These are phyloP conservation scores for Pelargonium australe DNA, from an alignment of 441 rosid genomes.

Conservation along the genomic window DNA sequence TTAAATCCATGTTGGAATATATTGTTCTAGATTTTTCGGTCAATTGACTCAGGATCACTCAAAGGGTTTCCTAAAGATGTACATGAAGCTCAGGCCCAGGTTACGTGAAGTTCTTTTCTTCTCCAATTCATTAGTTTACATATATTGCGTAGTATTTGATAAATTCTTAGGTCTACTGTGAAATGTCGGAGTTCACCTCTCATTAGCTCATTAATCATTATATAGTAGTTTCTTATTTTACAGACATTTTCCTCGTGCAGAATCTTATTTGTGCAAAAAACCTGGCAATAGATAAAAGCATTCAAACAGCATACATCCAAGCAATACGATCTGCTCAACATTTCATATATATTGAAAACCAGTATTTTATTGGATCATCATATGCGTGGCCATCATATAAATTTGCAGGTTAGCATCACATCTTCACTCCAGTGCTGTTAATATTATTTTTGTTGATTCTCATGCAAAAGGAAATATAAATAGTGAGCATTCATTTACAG, in stretches of 20 bases:
- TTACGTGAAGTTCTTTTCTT: constrained; percentile 16
- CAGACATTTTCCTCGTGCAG: constrained; percentile 49
- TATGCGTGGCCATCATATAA: neutral
- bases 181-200: no score
- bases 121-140: no score
- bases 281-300: constrained; percentile 93
- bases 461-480: no score
- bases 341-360: constrained; percentile 63
- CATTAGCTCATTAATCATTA: no score
- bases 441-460: no score
- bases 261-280: constrained; percentile 85
- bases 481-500: no score
- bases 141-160: no score
- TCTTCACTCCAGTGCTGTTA: no score
- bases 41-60: constrained; percentile 89
- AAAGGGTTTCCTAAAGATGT: constrained; percentile 77
- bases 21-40: constrained; percentile 97
- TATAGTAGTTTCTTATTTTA: no score
- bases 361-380: neutral
- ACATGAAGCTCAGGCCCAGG: constrained; percentile 66
- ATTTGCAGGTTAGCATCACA: neutral
- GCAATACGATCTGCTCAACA: constrained; percentile 81
- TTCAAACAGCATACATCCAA: constrained; percentile 92
- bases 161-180: no score
- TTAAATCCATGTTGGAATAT: neutral